Evolutionary conservation across 78 protist genomes (phyloP), one percentile per base, ranked within the genome.

Genomic region (Pigoraptor vietnamica): DNA sequence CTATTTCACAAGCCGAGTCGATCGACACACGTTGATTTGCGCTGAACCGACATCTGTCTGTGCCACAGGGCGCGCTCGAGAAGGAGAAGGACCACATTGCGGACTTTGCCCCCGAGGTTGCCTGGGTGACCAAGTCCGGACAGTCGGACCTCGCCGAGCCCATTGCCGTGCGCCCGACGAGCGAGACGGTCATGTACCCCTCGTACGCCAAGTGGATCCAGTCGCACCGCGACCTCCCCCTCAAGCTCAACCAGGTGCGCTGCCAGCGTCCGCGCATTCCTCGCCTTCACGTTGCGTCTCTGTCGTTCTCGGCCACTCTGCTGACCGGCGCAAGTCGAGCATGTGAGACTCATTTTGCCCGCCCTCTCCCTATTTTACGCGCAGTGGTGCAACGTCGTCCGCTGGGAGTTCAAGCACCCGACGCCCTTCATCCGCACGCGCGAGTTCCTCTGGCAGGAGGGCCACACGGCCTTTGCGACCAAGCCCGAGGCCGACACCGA

Each of bases 391-490:
- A 98, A 98, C 90, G 99, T 99, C 29, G 99, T 99, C 39, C 98
- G 99, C 81, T 99, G 99, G 99, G 99, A 99, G 98, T 98, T 98
- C 97, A 97, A 96, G 95, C 94, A 97, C 93, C 98, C 99, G 83
- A 95, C 94, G 36, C 99, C 99, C 39, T 98, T 99, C 97, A 89
- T 99, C 87, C 95, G 98, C 87, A 94, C 98, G 0, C 93, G 99
- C 81, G 99, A 99, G 96, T 98, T 99, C 96, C 94, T 98, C 86
- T 99, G 99, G 99, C 99, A 99, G 92, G 99, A 99, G 94, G 99
- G 99, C 56, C 99, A 99, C 98, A 96, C 99, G 1, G 99, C 98
- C 29, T 94, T 92, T 90, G 98, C 97, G 24, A 95, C 92, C 96
- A 2, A 94, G 89, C 97, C 87, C 23, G 98, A 94, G 35, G 99